Conservation (phyloP, 2,329 filamentous ascomycete species). For the Pyricularia sp. region DNA sequence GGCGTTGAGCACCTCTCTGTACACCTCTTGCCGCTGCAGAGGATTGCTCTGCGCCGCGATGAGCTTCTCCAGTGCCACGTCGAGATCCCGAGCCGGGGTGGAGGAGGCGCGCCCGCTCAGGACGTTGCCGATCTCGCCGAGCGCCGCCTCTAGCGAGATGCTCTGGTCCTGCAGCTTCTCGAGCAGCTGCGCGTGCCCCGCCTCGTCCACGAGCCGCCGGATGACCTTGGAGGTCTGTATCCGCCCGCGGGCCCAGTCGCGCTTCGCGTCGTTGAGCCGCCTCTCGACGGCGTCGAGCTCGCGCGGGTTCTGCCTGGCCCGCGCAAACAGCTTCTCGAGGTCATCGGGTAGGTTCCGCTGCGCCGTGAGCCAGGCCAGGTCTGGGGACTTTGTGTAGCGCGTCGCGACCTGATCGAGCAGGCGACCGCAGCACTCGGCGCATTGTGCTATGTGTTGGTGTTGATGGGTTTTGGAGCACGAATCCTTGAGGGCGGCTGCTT, state of each 20-base stretch:
- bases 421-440: slow-evolving; percentile 32
- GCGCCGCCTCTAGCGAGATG: slow-evolving; percentile 9
- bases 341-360: slow-evolving; percentile 34
- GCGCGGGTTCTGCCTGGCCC: slow-evolving; percentile 29
- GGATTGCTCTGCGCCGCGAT: not conserved
- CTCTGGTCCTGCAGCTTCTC: slow-evolving; percentile 5
- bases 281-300: slow-evolving; percentile 33
- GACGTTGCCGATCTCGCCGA: slow-evolving; percentile 6
- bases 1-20: not conserved
- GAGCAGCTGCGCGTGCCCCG: slow-evolving; percentile 4
- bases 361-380: slow-evolving; percentile 39
- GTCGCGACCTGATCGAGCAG: slow-evolving; percentile 31
- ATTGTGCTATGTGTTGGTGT: slow-evolving; percentile 29
- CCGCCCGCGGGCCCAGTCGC: slow-evolving; percentile 28
- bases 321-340: slow-evolving; percentile 34
- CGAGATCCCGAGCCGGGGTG: not conserved
- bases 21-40: not conserved
- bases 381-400: slow-evolving; percentile 22
- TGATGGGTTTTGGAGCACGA: slow-evolving; percentile 29
- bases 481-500: slow-evolving; percentile 27
- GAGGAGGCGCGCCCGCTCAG: slow-evolving; percentile 3
- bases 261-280: slow-evolving; percentile 36
- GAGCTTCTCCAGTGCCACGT: not conserved
- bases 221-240: slow-evolving; percentile 12
- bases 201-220: slow-evolving; percentile 11